These are phyloP conservation scores for Talaromyces albobiverticillius DNA, from an alignment of 2,329 filamentous ascomycete species.

Conservation along the genomic window DNA sequence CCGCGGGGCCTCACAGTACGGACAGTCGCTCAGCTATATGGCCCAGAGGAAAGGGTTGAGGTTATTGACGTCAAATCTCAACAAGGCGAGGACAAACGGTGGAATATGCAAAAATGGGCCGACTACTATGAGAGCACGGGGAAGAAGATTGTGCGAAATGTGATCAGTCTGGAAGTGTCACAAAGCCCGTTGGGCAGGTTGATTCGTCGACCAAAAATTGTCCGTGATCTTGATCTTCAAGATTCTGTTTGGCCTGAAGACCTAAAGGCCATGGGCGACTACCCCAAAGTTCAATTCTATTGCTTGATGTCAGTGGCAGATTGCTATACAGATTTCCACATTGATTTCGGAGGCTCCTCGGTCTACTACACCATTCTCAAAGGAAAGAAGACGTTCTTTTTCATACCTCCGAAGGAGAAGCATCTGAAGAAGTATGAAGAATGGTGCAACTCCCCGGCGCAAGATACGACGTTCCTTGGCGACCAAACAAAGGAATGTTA, in stretches of 20 bases:
- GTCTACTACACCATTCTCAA: constrained; percentile 69
- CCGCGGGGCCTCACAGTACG: constrained; percentile 62
- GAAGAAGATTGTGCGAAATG: constrained; percentile 62
- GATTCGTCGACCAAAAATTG: constrained; percentile 62
- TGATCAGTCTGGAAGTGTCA: constrained; percentile 67
- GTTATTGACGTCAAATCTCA: constrained; percentile 70
- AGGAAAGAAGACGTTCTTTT: constrained; percentile 68
- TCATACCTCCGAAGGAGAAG: constrained; percentile 66
- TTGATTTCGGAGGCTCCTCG: constrained; percentile 68
- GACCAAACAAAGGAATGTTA: constrained; percentile 65
- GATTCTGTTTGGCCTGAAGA: constrained; percentile 52
- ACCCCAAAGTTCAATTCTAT: constrained; percentile 65
- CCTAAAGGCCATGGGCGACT: constrained; percentile 54
- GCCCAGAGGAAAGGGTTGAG: constrained; percentile 60
- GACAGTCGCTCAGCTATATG: constrained; percentile 62
- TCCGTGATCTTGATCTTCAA: constrained; percentile 59
- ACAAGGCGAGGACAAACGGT: constrained; percentile 62
- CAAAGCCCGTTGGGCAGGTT: constrained; percentile 61
- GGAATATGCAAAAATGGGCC: constrained; percentile 65
- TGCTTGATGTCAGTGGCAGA: constrained; percentile 69
- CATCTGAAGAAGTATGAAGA: constrained; percentile 69
- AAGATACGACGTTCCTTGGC: constrained; percentile 64
- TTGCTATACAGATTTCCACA: constrained; percentile 70
- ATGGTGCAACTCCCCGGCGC: constrained; percentile 65
- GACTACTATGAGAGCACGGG: constrained; percentile 64